A percentile compares a stretch with the other conserved stretches of the same genome.
Evolutionary conservation across 805 yeast genomes (phyloP).

Genomic region (Candida wancherniae): DNA sequence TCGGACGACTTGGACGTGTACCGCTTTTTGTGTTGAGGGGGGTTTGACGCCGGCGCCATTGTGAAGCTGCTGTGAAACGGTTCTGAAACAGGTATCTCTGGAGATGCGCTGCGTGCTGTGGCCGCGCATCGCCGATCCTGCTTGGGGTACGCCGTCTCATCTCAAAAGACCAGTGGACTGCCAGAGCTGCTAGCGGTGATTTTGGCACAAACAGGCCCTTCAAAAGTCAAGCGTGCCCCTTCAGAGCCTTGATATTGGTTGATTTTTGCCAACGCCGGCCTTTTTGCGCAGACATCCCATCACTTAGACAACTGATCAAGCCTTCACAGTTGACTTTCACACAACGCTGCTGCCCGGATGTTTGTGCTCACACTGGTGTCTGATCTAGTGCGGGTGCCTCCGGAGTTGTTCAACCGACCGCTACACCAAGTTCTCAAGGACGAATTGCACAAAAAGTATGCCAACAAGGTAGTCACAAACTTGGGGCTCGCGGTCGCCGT

Average conservation of each 20-base stretch:
- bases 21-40: conserved; percentile 15
- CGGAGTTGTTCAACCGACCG: conserved; percentile 72
- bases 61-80: not conserved
- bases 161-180: too few relatives aligned
- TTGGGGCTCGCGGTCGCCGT: conserved; percentile 80
- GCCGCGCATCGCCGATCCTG: too few relatives aligned
- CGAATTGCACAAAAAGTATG: conserved; percentile 78
- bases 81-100: not conserved
- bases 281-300: too few relatives aligned
- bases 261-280: too few relatives aligned
- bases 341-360: conserved; percentile 41
- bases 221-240: too few relatives aligned
- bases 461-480: conserved; percentile 79
- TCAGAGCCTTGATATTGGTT: too few relatives aligned
- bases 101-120: too few relatives aligned
- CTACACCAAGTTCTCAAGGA: conserved; percentile 68
- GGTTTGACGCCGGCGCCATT: conserved; percentile 4
- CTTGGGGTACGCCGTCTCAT: too few relatives aligned
- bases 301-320: too few relatives aligned
- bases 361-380: conserved; percentile 76
- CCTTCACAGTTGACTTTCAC: too few relatives aligned
- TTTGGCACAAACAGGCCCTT: too few relatives aligned
- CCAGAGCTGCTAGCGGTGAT: too few relatives aligned
- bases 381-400: conserved; percentile 85
- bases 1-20: conserved; percentile 46